Conservation (phyloP, 164 flowering plant genomes). For the Vitis labrusca region DNA sequence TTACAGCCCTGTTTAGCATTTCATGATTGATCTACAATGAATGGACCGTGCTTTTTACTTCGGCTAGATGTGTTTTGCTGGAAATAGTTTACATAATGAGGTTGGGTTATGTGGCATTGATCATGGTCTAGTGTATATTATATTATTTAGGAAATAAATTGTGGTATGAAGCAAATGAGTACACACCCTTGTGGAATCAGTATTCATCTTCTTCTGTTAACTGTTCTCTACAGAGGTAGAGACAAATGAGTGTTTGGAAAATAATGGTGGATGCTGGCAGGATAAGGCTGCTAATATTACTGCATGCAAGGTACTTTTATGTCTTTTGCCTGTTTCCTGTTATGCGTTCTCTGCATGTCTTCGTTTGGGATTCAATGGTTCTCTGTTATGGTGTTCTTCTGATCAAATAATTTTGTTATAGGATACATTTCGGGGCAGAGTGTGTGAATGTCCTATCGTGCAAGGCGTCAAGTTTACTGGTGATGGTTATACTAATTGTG, state of each 20-base stretch:
- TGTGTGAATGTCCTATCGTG: conserved; percentile 89
- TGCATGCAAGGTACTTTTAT: conserved; percentile 77
- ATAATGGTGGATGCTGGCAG: conserved; percentile 95
- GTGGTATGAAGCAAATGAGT: background rate
- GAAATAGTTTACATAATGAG: background rate
- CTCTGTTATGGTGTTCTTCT: background rate
- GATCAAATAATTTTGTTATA: conserved; percentile 20
- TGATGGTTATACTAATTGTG: conserved; percentile 90
- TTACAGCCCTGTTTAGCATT: too few relatives aligned
- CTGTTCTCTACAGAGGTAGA: conserved; percentile 53
- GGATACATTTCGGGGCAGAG: conserved; percentile 98
- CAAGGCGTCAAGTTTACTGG: conserved; percentile 84
- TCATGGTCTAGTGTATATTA: background rate
- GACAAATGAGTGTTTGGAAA: conserved; percentile 87
- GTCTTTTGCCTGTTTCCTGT: background rate
- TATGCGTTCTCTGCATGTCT: background rate
- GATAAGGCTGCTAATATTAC: conserved; percentile 70
- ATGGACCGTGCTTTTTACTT: background rate
- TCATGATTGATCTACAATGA: too few relatives aligned
- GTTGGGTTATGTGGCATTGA: background rate
- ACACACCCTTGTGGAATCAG: background rate
- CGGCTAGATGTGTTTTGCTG: background rate
- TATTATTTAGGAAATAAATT: background rate
- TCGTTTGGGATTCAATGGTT: conserved; percentile 2
- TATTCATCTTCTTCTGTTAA: conserved; percentile 8